Evolutionary conservation across 306 rosid genomes (phyloP), one percentile per base, ranked within the genome.

Genomic region (Canavalia ensiformis): DNA sequence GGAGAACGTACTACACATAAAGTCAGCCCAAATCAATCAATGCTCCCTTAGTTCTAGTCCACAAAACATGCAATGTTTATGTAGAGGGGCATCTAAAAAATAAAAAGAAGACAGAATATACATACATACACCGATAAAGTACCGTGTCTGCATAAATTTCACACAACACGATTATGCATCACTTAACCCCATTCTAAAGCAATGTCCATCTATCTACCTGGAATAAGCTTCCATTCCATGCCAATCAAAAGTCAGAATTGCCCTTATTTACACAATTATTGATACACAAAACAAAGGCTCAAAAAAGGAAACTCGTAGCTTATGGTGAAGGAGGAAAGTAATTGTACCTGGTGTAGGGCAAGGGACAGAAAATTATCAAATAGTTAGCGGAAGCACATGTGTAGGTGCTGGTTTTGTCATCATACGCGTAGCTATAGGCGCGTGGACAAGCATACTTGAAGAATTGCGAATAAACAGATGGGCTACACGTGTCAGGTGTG

Each of bases 371-470:
- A 11, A 95, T 85, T 46, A 95, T 91, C 29, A 87, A 44, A 83
- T 95, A 95, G 34, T 95, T 89, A 6, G 98, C 94, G 4, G 90
- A 81, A 9, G 97, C 95, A 74, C 98, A 95, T 2, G 97, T 95
- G 84, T 85, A 95, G 0, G 97, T 95, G 50, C 98, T 95, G 0
- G 98, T 92, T 69, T 89, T 89, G 89, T 95, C 98, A 75, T 95
- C 98, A 28, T 95, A 95, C 81, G 98, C 98, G 87, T 91, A 95
- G 91, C 98, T 95, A 85, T 95, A 95, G 46, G 97, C 82, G 91
- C 97, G 97, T 52, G 98, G 98, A 91, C 98, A 95, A 31, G 90
- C 94, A 9, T 90, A 85, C 75, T 92, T 95, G 59, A 95, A 95
- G 69, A 68, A 90, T 57, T 35, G 41, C 8, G 98, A 92, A 63